Evolutionary conservation across 1,284 basidiomycete species (phyloP).

Genomic region (Trichosporon coremiiforme): DNA sequence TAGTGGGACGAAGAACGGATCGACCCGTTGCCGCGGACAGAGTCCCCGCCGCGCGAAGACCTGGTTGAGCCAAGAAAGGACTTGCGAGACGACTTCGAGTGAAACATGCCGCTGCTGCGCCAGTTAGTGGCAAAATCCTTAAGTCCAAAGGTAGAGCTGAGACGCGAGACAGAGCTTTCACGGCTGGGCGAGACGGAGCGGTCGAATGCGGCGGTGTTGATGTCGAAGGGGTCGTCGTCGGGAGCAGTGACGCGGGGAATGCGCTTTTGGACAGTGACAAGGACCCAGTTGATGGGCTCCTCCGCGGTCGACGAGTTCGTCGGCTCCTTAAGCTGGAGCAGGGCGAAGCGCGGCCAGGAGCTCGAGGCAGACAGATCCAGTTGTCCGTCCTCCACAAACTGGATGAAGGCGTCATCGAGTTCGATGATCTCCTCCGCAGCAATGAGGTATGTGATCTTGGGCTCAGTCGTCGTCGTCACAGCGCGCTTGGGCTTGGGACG

Average conservation of each 20-base stretch:
- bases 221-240: constrained; percentile 3
- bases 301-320: constrained; percentile 2
- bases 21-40: constrained; percentile 3
- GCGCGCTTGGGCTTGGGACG: neutral
- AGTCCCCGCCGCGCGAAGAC: constrained; percentile 8
- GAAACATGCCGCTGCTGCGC: constrained; percentile 31
- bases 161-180: constrained; percentile 32
- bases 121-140: constrained; percentile 36
- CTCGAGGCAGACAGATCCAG: constrained; percentile 33
- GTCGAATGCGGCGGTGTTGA: constrained; percentile 15
- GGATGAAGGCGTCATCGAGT: constrained; percentile 47
- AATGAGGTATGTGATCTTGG: constrained; percentile 21
- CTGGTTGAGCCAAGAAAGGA: constrained; percentile 15
- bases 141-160: constrained; percentile 34
- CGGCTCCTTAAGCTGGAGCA: constrained; percentile 38
- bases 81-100: constrained; percentile 15
- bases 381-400: constrained; percentile 47
- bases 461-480: constrained; percentile 14
- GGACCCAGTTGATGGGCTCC: constrained; percentile 39
- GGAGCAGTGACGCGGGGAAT: constrained; percentile 1
- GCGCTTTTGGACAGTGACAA: constrained; percentile 41
- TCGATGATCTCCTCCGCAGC: constrained; percentile 38
- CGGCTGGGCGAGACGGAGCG: constrained; percentile 33
- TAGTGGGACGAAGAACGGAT: neutral
- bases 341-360: constrained; percentile 44